These are phyloP conservation scores for Cryoendolithus antarcticus DNA, from an alignment of 2,329 filamentous ascomycete species.

Conservation along the genomic window DNA sequence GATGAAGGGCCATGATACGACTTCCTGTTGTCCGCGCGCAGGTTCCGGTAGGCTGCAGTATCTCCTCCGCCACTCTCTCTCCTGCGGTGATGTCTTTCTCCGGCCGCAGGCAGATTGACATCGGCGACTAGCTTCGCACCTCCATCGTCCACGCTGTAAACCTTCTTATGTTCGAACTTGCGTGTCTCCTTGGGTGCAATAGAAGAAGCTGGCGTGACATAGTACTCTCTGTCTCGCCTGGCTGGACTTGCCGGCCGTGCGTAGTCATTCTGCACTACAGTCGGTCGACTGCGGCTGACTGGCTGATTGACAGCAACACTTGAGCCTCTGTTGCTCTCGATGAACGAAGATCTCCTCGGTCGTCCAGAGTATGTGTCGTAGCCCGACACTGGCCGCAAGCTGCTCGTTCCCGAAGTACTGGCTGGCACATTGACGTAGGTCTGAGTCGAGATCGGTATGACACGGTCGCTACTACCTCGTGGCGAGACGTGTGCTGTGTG, in stretches of 20 bases:
- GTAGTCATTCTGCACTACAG: constrained; percentile 21
- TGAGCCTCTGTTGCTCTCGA: constrained; percentile 23
- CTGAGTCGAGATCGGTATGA: constrained; percentile 25
- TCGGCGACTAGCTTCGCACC: constrained; percentile 25
- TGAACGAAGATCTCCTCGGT: constrained; percentile 33
- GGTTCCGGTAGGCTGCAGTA: constrained; percentile 13
- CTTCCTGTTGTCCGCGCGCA: constrained; percentile 15
- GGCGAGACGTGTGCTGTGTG: constrained; percentile 20
- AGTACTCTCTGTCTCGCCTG: constrained; percentile 25
- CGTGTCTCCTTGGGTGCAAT: constrained; percentile 16
- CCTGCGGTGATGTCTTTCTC: constrained; percentile 25
- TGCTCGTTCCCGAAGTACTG: constrained; percentile 2
- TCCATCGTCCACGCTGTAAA: constrained; percentile 37
- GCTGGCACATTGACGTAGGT: constrained; percentile 22
- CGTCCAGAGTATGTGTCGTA: constrained; percentile 34
- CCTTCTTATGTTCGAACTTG: constrained; percentile 30
- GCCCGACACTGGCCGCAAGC: constrained; percentile 14
- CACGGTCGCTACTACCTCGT: constrained; percentile 22
- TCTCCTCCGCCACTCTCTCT: constrained; percentile 19
- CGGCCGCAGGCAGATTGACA: constrained; percentile 26
- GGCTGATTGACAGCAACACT: constrained; percentile 13
- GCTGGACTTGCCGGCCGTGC: constrained; percentile 30
- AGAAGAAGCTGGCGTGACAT: constrained; percentile 25
- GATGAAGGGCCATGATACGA: constrained; percentile 18
- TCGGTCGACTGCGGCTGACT: constrained; percentile 21